Evolutionary conservation across 441 rosid genomes (phyloP), one percentile per base, ranked within the genome.

Genomic region (Pelargonium australe): DNA sequence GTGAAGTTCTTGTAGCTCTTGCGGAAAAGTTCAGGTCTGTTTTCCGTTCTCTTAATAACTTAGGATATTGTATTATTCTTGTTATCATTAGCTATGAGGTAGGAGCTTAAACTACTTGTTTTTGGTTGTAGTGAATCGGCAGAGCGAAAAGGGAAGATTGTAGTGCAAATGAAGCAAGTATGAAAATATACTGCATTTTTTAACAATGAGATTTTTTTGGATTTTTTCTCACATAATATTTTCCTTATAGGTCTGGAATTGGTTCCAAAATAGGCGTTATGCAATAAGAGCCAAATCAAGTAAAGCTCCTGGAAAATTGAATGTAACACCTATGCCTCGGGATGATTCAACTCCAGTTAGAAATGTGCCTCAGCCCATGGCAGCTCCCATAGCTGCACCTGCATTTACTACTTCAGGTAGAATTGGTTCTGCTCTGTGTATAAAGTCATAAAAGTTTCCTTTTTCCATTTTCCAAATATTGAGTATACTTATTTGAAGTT

Each of bases 221-320:
- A 43, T 70, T 47, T 51, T 70, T 53, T 51, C 55, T 73, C 20
- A 16, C 23, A 40, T 67, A 19, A 12, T 60, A 10, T 64, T 51
- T 57, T 65, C 64, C 10, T 74, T 68, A 37, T 73, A 95, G 99
- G 86, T 95, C 63, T 95, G 99, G 96, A 95, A 95, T 79, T 95
- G 99, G 99, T 95, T 95, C 81, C 99, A 95, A 78, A 95, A 95
- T 77, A 92, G 83, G 81, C 87, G 99, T 37, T 95, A 92, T 84
- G 94, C 99, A 47, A 77, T 92, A 67, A 83, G 99, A 75, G 96
- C 98, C 49, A 95, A 86, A 82, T 75, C 91, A 49, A 85, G 78
- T 70, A 95, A 87, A 85, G 70, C 85, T 75, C 96, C 98, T 12
- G 92, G 82, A 69, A 95, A 95, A 80, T 84, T 95, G 69, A 80